These are phyloP conservation scores for Bryoglossum gracile DNA, from an alignment of 495 filamentous ascomycete genomes.

Conservation along the genomic window DNA sequence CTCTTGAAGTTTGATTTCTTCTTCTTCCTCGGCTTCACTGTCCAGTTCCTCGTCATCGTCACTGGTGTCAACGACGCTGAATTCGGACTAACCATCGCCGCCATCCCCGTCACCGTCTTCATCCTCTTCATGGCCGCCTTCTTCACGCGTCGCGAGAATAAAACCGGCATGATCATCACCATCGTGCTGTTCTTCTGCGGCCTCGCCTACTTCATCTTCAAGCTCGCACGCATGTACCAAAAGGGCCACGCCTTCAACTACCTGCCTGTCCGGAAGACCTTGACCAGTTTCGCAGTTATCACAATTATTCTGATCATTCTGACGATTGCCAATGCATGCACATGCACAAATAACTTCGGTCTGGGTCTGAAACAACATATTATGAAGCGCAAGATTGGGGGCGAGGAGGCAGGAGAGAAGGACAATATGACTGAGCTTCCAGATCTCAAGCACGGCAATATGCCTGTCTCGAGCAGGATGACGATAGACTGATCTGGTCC, in stretches of 20 bases:
- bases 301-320: slow-evolving; percentile 80
- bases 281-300: slow-evolving; percentile 91
- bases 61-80: slow-evolving; percentile 56
- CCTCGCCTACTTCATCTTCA: slow-evolving; percentile 96
- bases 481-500: slow-evolving; percentile 63
- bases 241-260: slow-evolving; percentile 48
- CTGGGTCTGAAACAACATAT: slow-evolving; percentile 86
- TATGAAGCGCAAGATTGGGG: slow-evolving; percentile 49
- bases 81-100: slow-evolving; percentile 78
- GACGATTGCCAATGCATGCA: slow-evolving; percentile 81
- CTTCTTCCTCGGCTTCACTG: slow-evolving; percentile 97
- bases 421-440: slow-evolving; percentile 51
- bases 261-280: slow-evolving; percentile 61
- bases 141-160: slow-evolving; percentile 76
- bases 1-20: slow-evolving; percentile 99
- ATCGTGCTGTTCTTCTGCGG: slow-evolving; percentile 86
- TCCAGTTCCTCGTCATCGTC: slow-evolving; percentile 94
- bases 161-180: slow-evolving; percentile 64
- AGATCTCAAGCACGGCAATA: slow-evolving; percentile 38
- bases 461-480: slow-evolving; percentile 65
- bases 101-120: slow-evolving; percentile 81
- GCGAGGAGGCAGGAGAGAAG: slow-evolving; percentile 54
- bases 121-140: slow-evolving; percentile 79
- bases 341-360: slow-evolving; percentile 87
- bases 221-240: slow-evolving; percentile 90